Base-by-base conservation (phyloP, 2,329 filamentous ascomycete genomes). In the Amylocarpus encephaloides region DNA sequence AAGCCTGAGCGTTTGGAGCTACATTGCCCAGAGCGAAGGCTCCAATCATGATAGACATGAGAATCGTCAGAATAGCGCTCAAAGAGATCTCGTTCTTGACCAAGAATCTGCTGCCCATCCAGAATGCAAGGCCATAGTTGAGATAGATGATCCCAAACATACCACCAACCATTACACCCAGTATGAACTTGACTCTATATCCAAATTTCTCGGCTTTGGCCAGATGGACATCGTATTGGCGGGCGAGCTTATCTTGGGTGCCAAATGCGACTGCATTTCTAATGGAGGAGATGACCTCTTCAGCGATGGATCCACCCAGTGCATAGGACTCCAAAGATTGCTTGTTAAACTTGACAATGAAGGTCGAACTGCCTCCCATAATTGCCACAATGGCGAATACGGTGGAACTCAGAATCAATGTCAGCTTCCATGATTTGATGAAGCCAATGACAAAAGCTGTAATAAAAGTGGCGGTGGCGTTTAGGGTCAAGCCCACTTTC, bases 201-300 rank as follows among this genome's bases (percentile, higher is more conserved):
- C 92, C 93, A 65, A 78, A 89, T 59, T 74, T 78, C 64, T 93
- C 84, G 12, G 90, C 91, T 48, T 79, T 76, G 39, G 70, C 69
- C 30, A 97, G 73, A 66, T 95, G 87, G 2, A 64, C 66, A 60
- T 95, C 87, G 65, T 97, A 97, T 67, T 92, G 85, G 55, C 78
- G 78, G 10, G 92, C 88, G n/a, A 97, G 78, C 56, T 92, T 90
- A 49, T 92, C 86, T 68, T 97, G 91, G 0, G 91, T 96, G 39
- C 89, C 89, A 63, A 96, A 98, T 29, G 93, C 93, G 6, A 88
- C 83, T 6, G 92, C 87, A 64, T 95, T 97, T 56, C 93, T 83
- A 59, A 97, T 86, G 1, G 91, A 96, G 67, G 88, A 91, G 62
- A 98, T 79, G 48, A 96, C 92, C 70, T 98, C 93, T 64, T 97